Conservation (phyloP, 1,139 yeast species). For the Geotrichum histeridarum region DNA sequence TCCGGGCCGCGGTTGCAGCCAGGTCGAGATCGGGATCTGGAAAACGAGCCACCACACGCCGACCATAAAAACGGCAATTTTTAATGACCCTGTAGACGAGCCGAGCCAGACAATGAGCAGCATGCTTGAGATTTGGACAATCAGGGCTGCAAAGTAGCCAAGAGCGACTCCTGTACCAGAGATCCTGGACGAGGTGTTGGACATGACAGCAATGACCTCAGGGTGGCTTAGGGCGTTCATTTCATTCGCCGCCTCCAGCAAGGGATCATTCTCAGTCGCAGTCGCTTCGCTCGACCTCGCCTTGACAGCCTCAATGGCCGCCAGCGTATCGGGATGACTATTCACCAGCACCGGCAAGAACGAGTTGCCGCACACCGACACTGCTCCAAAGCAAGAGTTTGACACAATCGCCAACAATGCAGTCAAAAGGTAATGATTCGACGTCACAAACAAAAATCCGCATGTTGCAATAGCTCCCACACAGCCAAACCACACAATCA, state of each 20-base stretch:
- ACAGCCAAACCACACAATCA: constrained; percentile 51
- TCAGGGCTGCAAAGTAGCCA: constrained; percentile 59
- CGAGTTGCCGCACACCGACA: constrained; percentile 71
- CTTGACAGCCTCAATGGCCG: constrained; percentile 10
- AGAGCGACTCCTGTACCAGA: constrained; percentile 64
- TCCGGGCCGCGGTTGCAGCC: constrained; percentile 45
- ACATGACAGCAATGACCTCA: constrained; percentile 16
- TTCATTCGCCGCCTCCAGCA: constrained; percentile 5
- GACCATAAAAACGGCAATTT: constrained; percentile 52
- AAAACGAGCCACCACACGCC: constrained; percentile 70
- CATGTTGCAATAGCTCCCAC: constrained; percentile 52
- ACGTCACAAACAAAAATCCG: constrained; percentile 41
- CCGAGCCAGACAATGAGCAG: constrained; percentile 44
- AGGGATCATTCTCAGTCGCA: neutral
- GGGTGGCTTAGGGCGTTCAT: constrained; percentile 18
- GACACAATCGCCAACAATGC: constrained; percentile 54
- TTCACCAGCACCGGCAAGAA: constrained; percentile 54
- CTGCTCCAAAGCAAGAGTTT: constrained; percentile 66
- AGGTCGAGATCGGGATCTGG: constrained; percentile 51
- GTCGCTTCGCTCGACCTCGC: neutral
- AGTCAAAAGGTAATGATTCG: constrained; percentile 49
- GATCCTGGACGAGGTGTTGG: constrained; percentile 39
- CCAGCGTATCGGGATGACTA: constrained; percentile 30
- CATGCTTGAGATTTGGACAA: constrained; percentile 57
- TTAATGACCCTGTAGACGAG: constrained; percentile 45